A percentile compares a stretch with the other conserved stretches of the same genome.
Conservation (phyloP, 768 basidiomycete species). For the Trametes villosa region DNA sequence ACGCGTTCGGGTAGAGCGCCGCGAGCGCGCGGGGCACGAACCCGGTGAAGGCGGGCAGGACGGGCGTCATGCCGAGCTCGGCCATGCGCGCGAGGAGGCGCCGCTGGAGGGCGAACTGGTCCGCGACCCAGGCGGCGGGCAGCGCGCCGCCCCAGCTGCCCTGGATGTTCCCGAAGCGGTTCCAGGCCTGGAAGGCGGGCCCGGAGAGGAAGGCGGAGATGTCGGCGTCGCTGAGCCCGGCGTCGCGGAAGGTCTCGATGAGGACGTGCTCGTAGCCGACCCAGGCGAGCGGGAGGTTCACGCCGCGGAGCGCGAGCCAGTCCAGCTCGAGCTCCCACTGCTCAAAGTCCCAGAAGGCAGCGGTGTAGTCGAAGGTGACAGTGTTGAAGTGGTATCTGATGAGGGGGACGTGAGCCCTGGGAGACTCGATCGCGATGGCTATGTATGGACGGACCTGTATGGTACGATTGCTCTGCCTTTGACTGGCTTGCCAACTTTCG, state of each 20-base stretch:
- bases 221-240: constrained; percentile 41
- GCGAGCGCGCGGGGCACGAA: constrained; percentile 43
- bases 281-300: constrained; percentile 49
- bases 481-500: constrained; percentile 36
- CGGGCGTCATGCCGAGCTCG: constrained; percentile 48
- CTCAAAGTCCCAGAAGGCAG: constrained; percentile 44
- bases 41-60: constrained; percentile 47
- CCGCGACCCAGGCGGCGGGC: constrained; percentile 42
- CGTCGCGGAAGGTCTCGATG: constrained; percentile 42
- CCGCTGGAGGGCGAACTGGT: constrained; percentile 44
- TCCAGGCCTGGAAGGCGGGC: constrained; percentile 47
- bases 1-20: constrained; percentile 38
- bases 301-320: constrained; percentile 46
- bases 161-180: constrained; percentile 49
- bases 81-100: constrained; percentile 42
- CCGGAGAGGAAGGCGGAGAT: constrained; percentile 42
- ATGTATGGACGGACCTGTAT: constrained; percentile 32
- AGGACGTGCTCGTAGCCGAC: constrained; percentile 45
- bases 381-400: constrained; percentile 44
- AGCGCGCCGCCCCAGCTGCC: constrained; percentile 43
- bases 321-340: constrained; percentile 46
- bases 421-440: background rate
- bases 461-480: constrained; percentile 41
- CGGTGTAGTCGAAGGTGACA: constrained; percentile 47
- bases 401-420: background rate